Base-by-base conservation (phyloP, 148 eudicot genomes). In the Chenopodium formosanum region DNA sequence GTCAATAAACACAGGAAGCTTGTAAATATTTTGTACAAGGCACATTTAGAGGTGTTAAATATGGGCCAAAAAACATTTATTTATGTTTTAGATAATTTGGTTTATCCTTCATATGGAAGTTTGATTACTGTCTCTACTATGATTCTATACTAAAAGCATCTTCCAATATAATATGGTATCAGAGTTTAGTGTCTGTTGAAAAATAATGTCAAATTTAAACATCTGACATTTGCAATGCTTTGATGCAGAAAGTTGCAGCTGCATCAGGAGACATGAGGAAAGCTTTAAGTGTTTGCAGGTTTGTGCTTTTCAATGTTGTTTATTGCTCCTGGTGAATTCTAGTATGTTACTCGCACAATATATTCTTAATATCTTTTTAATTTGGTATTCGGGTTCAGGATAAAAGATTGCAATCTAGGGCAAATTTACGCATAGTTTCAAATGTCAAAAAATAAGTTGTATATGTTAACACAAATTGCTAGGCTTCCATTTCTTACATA, bases 251-350 rank as follows among this genome's bases (percentile, higher is more conserved):
- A 92, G 99, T 94, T 79, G 99, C 97, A 48, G 94, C 98, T 74
- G 97, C 95, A 80, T 94, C 99, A 80, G 98, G 99, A 68, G 98
- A 96, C 80, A 90, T 94, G 98, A 89, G 99, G 88, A 94, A 94
- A 88, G 99, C 97, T 76, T 90, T 96, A 23, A 86, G 88, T 66
- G 84, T 96, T 29, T 96, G 99, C 97, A 96, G 98, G 98, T 96
- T 80, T 69, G 84, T 73, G 34, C 73, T 46, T 50, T 77, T 76
- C 40, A 9, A 60, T 25, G 47, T 23, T 76, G 69, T 73, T 23
- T 16, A 78, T 22, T 11, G 37, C 79, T 63, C n/a, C 12, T 68
- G 23, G 27, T 60, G 53, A 19, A 64, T 73, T 12, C 53, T 25
- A 6, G 47, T 10, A 12, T 20, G 32, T 20, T 48, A 65, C 52